Evolutionary conservation across 805 yeast genomes (phyloP), one percentile per base, ranked within the genome.

Genomic region (Pichia scutulata): DNA sequence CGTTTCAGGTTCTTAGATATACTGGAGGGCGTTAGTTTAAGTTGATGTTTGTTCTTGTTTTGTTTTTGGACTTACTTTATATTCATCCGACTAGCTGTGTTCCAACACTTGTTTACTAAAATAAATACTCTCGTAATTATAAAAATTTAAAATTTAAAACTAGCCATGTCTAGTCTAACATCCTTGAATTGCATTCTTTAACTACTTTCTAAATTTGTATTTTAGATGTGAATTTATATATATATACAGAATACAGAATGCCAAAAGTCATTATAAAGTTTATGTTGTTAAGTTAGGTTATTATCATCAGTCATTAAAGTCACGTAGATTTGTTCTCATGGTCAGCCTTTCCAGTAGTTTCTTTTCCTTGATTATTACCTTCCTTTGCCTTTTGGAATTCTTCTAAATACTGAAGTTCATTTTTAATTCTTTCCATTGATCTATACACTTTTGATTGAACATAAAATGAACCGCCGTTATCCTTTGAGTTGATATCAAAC

Each of bases 401-500:
- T 56, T 79, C 76, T 51, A 77, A 66, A 53, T 74, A 81, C 50
- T 82, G 81, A 45, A 89, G 60, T 66, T 93, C 98, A 62, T 81
- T 79, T 65, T 84, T 82, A 57, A 93, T 72, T 54, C 97, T 76
- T 66, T 93, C 98, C 79, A 89, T 86, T 23, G 99, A 97, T 67
- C 96, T 80, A 68, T 80, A 89, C 23, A 93, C 92, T 70, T 93
- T 93, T 48, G 93, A 83, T 65, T 93, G 99, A 47, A 93, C 65
- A 63, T 92, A 93, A 64, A 93, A 92, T 41, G 96, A 86, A 41
- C 96, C 96, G n/a, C 96, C 96, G 67, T 89, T 89, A 54, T 90
- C 97, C 67, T 88, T 89, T 26, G 93, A 80, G 71, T 93, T 93
- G 50, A 89, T 86, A 44, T 86, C 87, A 59, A 90, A 93, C 57